Evolutionary conservation across 2,329 filamentous ascomycete species (phyloP), one percentile per base, ranked within the genome.

Genomic region (Colletotrichum tropicicola): DNA sequence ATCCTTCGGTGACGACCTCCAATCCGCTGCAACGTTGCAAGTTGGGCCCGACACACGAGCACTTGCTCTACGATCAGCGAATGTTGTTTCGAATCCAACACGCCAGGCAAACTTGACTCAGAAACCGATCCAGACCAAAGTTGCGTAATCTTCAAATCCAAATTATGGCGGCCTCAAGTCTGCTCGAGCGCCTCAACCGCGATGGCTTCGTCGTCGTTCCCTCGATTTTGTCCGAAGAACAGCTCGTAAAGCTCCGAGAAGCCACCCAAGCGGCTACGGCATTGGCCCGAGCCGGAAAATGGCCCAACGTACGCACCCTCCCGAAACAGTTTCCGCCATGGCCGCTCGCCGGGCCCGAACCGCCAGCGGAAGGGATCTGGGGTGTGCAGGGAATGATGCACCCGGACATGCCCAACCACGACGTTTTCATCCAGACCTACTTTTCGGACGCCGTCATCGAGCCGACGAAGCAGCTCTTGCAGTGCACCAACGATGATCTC

Each of bases 271-370:
- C 83, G 61, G 85, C 87, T n/a, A 88, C 89, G 19, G 73, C 79
- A 3, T 80, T 87, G 43, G 91, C 92, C 43, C 88, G 92, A 68
- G 70, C 81, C n/a, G 93, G 93, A 37, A 73, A 83, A 67, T 97
- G 93, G 93, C 92, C 92, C 3, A 86, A 91, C 78, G 89, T 97
- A 72, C 91, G 93, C 68, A 95, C 92, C 0, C 87, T 96, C 3
- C 92, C 92, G 57, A 97, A 97, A 78, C 93, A 97, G 78, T 97
- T 97, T 79, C 94, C 93, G 1, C 94, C 94, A 0, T 97, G 93
- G 93, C 74, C 68, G 39, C 56, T 49, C 48, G 49, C 57, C 32
- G 82, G 86, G 5, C 82, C 82, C n/a, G 81, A 83, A 52, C 75
- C 82, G 0, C 80, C 80, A 0, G 77, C 80, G 3, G 76, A 83